Evolutionary conservation across 2,329 filamentous ascomycete genomes (phyloP), one percentile per base, ranked within the genome.

Genomic region (Trichoderma koningii): DNA sequence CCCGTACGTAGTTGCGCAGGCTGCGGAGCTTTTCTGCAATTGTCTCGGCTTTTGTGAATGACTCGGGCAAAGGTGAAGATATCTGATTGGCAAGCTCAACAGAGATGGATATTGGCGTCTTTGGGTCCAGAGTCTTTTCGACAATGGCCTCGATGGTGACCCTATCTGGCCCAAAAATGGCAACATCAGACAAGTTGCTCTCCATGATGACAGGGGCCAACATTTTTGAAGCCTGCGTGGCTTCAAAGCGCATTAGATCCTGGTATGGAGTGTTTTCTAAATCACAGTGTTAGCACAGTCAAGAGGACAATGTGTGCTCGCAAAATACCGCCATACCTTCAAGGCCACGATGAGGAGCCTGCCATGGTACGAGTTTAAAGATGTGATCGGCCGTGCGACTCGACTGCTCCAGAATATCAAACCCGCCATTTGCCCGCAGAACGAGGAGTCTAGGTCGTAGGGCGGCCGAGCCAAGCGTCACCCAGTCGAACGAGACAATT

Each of bases 401-500:
- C 5, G 87, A 85, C 70, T 85, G 84, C 68, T 88, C 83, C 28
- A 89, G 73, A 19, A 89, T 85, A 34, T 87, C 85, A 71, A 88
- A 86, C 15, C 77, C 79, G 19, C 87, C 86, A 67, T 83, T 88
- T 41, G 85, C 85, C 28, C 86, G 81, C 28, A 89, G 73, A 1
- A 86, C 85, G 26, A 89, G 73, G 45, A 87, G 76, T n/a, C 87
- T 81, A 34, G 86, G 85, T 26, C 82, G 82, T 55, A 87, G 71
- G 15, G 81, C 80, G 3, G 84, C 78, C 3, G 83, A 85, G 12
- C 82, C 79, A 53, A 88, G 77, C 3, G 84, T 88, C 10, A 89
- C 77, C 87, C 87, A 89, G 72, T 89, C 87, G 72, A 89, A 89
- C 0, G 87, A 89, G 7, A 89, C 85, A 38, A 89, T 87, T 21